Conservation (phyloP, 495 filamentous ascomycete genomes). For the Xylaria venustula region DNA sequence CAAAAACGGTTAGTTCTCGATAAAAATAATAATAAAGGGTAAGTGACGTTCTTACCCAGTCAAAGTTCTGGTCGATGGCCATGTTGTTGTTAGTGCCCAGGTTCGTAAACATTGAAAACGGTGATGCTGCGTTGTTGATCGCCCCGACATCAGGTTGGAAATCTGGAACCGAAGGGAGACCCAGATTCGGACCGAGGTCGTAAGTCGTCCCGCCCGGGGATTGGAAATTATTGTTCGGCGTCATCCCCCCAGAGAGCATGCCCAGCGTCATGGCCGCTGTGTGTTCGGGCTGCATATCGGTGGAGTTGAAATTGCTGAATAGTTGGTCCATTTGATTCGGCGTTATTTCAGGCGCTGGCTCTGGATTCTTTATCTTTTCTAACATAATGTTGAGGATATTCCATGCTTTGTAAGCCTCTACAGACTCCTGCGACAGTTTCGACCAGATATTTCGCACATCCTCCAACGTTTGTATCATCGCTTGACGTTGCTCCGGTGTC, state of each 20-base stretch:
- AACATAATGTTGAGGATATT: slow-evolving; percentile 78
- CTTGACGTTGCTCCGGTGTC: slow-evolving; percentile 66
- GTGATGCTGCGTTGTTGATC: slow-evolving; percentile 51
- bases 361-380: slow-evolving; percentile 59
- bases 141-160: slow-evolving; percentile 55
- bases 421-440: slow-evolving; percentile 67
- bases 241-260: slow-evolving; percentile 71
- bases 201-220: slow-evolving; percentile 41
- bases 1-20: slow-evolving; percentile 1
- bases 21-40: not conserved
- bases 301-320: slow-evolving; percentile 28
- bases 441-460: slow-evolving; percentile 77
- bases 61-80: slow-evolving; percentile 58
- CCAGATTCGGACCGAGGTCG: slow-evolving; percentile 25
- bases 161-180: slow-evolving; percentile 31
- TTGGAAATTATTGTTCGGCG: slow-evolving; percentile 48
- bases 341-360: slow-evolving; percentile 19
- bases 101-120: slow-evolving; percentile 50
- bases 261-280: slow-evolving; percentile 80
- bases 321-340: slow-evolving; percentile 15
- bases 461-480: slow-evolving; percentile 74
- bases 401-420: slow-evolving; percentile 85
- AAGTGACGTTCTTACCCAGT: slow-evolving; percentile 64
- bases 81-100: slow-evolving; percentile 39
- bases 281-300: slow-evolving; percentile 54